These are phyloP conservation scores for Penicillium sp. DNA, from an alignment of 2,329 filamentous ascomycete species.

Conservation along the genomic window DNA sequence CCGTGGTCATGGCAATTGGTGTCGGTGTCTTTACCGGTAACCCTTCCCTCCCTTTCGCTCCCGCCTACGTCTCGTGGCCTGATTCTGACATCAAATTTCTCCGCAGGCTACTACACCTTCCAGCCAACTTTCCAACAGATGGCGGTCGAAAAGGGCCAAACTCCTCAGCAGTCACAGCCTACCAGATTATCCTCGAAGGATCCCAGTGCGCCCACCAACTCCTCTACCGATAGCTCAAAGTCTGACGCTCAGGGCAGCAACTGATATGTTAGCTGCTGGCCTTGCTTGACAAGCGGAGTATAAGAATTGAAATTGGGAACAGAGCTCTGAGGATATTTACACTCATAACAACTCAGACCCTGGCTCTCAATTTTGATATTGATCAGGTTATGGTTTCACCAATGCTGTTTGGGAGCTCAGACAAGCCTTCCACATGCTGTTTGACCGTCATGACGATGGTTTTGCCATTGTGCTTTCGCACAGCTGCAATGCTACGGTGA, in stretches of 20 bases:
- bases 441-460: too few species aligned
- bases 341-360: background rate
- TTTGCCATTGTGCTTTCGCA: too few species aligned
- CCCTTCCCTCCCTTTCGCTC: background rate
- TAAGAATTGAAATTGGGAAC: background rate
- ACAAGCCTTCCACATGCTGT: background rate
- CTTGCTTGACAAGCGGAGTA: background rate
- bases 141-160: constrained; percentile 31
- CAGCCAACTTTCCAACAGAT: constrained; percentile 44
- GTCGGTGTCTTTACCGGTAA: constrained; percentile 45
- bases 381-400: background rate
- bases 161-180: constrained; percentile 10
- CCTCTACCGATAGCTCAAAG: background rate
- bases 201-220: background rate
- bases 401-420: background rate
- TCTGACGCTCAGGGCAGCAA: background rate
- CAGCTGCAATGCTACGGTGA: background rate
- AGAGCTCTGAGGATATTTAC: background rate
- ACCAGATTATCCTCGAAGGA: background rate
- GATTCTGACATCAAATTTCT: constrained; percentile 17
- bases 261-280: background rate
- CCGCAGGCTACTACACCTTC: constrained; percentile 47
- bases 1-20: constrained; percentile 40
- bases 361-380: too few species aligned
- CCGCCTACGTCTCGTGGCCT: background rate